Evolutionary conservation across 148 eudicot species (phyloP).

Genomic region (Oxyria digyna): DNA sequence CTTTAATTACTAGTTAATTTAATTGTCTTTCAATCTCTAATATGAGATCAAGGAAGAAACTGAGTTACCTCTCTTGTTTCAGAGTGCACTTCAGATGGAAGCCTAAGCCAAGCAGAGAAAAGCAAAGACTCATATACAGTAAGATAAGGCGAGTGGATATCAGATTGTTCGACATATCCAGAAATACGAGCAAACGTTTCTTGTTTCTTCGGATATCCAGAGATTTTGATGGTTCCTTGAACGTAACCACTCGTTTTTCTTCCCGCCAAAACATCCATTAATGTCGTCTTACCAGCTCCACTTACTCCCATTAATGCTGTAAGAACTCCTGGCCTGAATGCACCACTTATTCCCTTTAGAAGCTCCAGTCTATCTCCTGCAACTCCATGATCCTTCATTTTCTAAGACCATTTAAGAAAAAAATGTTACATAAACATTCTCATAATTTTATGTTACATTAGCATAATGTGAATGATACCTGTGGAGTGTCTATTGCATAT

Average conservation of each 20-base stretch:
- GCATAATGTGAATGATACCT: not conserved
- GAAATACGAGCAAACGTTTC: slow-evolving; percentile 9
- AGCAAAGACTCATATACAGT: slow-evolving; percentile 4
- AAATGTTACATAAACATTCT: too few species aligned
- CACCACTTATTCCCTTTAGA: slow-evolving; percentile 7
- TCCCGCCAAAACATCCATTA: slow-evolving; percentile 6
- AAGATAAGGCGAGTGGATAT: slow-evolving; percentile 5
- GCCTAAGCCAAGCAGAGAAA: slow-evolving; percentile 8
- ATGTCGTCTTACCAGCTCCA: slow-evolving; percentile 10
- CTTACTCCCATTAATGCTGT: slow-evolving; percentile 9
- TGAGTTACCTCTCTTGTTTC: slow-evolving; percentile 1
- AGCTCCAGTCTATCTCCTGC: not conserved
- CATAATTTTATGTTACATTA: too few species aligned
- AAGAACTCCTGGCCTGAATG: slow-evolving; percentile 9
- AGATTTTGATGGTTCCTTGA: slow-evolving; percentile 1
- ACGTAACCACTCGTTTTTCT: not conserved
- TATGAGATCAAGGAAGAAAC: too few species aligned
- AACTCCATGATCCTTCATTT: not conserved
- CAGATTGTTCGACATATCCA: slow-evolving; percentile 7
- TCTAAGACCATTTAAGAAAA: not conserved
- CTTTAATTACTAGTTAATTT: too few species aligned
- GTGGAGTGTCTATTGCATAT: slow-evolving; percentile 11
- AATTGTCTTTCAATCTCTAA: too few species aligned
- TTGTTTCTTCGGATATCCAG: slow-evolving; percentile 6
- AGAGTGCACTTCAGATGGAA: not conserved